Evolutionary conservation across 441 rosid genomes (phyloP).

Genomic region (Flueggea neowawraea): DNA sequence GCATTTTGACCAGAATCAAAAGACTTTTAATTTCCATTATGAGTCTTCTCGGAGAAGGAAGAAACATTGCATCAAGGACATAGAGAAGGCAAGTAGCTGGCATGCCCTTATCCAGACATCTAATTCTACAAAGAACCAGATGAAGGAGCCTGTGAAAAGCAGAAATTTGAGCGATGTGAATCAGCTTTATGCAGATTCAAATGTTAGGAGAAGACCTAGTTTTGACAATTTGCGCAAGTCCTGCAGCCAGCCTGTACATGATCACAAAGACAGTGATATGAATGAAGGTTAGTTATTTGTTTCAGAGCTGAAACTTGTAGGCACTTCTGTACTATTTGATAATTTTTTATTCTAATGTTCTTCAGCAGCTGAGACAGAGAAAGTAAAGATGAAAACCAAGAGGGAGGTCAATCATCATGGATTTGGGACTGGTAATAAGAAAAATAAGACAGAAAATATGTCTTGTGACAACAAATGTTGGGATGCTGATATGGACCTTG

Average conservation of each 20-base stretch:
- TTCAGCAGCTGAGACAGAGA: conserved; percentile 35
- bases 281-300: conserved; percentile 27
- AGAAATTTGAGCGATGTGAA: conserved; percentile 39
- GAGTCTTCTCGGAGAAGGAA: conserved; percentile 31
- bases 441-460: conserved; percentile 30
- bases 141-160: conserved; percentile 35
- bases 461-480: conserved; percentile 18
- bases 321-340: conserved; percentile 2
- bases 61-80: conserved; percentile 33
- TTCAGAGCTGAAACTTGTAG: conserved; percentile 8
- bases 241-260: conserved; percentile 2
- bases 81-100: conserved; percentile 22
- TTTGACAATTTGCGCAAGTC: conserved; percentile 19
- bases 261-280: conserved; percentile 18
- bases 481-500: conserved; percentile 16
- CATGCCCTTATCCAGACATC: conserved; percentile 26
- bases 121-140: conserved; percentile 24
- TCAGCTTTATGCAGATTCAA: conserved; percentile 27
- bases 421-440: conserved; percentile 30
- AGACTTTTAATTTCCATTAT: conserved; percentile 23
- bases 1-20: conserved; percentile 26
- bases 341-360: conserved; percentile 17
- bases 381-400: conserved; percentile 40
- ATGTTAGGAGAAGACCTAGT: conserved; percentile 22
- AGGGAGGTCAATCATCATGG: conserved; percentile 35